phyloP scores from a whole-genome alignment of 768 basidiomycete genomes.

The Boletus sp. region DNA sequence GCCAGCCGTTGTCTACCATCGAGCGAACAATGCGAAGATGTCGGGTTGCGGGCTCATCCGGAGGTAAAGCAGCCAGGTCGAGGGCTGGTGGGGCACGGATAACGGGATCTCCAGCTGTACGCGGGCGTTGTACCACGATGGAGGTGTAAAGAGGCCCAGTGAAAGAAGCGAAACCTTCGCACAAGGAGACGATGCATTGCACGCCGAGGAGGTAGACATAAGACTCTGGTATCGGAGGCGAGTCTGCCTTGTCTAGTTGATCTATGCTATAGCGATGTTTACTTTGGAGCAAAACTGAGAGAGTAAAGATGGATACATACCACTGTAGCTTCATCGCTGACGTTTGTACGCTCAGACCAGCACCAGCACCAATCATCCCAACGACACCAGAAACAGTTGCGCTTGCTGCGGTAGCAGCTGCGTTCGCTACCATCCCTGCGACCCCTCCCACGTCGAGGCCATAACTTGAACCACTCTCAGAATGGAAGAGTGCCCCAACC shows the following conservation, averaged over 20 bases:
- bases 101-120: slow-evolving; percentile 59
- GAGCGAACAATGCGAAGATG: slow-evolving; percentile 65
- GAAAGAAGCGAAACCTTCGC: slow-evolving; percentile 79
- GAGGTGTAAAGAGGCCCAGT: slow-evolving; percentile 73
- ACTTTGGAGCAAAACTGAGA: neutral
- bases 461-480: slow-evolving; percentile 37
- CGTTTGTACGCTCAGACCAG: slow-evolving; percentile 67
- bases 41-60: slow-evolving; percentile 50
- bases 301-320: slow-evolving; percentile 41
- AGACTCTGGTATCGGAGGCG: slow-evolving; percentile 88
- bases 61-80: slow-evolving; percentile 54
- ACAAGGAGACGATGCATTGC: slow-evolving; percentile 83
- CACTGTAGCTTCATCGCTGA: slow-evolving; percentile 91
- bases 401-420: slow-evolving; percentile 78
- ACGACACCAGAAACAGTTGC: slow-evolving; percentile 83
- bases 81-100: slow-evolving; percentile 74
- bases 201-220: slow-evolving; percentile 92
- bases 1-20: slow-evolving; percentile 90
- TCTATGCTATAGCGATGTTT: slow-evolving; percentile 68
- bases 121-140: slow-evolving; percentile 64
- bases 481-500: slow-evolving; percentile 53
- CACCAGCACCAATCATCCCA: slow-evolving; percentile 75
- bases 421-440: slow-evolving; percentile 81
- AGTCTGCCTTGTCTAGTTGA: slow-evolving; percentile 96
- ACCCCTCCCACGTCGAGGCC: slow-evolving; percentile 64